A percentile compares a stretch with the other conserved stretches of the same genome.
Evolutionary conservation across 768 basidiomycete species (phyloP).

Genomic region (Amanita rimosa): DNA sequence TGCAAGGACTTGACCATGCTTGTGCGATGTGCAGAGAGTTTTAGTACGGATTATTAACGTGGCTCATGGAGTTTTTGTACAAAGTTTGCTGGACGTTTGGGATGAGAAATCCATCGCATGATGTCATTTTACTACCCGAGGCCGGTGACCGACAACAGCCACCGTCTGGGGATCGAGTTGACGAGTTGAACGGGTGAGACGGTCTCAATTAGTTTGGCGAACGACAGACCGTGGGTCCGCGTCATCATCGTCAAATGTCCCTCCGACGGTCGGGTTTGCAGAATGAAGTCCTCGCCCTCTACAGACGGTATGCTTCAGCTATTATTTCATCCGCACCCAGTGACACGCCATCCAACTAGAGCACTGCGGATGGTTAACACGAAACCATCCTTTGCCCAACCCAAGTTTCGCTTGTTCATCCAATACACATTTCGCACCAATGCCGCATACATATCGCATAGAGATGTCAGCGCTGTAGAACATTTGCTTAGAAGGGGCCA

Average conservation of each 20-base stretch:
- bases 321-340: not conserved
- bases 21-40: constrained; percentile 13
- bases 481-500: constrained; percentile 62
- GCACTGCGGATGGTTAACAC: constrained; percentile 65
- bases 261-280: constrained; percentile 31
- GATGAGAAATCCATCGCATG: not conserved
- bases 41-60: not conserved
- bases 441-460: constrained; percentile 47
- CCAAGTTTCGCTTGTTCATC: constrained; percentile 58
- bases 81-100: not conserved
- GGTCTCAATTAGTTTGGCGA: too few species aligned
- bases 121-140: constrained; percentile 3
- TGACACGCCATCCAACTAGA: constrained; percentile 23
- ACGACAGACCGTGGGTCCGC: not conserved
- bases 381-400: constrained; percentile 49
- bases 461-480: constrained; percentile 61
- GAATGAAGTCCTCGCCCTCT: constrained; percentile 39
- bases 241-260: constrained; percentile 12
- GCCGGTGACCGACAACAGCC: too few species aligned
- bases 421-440: constrained; percentile 62
- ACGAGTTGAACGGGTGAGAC: not conserved
- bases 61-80: constrained; percentile 1
- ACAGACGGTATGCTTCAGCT: constrained; percentile 24
- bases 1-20: constrained; percentile 12
- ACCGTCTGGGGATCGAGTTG: too few species aligned